Conservation (phyloP, 495 filamentous ascomycete species). For the Aspergillus taichungensis region DNA sequence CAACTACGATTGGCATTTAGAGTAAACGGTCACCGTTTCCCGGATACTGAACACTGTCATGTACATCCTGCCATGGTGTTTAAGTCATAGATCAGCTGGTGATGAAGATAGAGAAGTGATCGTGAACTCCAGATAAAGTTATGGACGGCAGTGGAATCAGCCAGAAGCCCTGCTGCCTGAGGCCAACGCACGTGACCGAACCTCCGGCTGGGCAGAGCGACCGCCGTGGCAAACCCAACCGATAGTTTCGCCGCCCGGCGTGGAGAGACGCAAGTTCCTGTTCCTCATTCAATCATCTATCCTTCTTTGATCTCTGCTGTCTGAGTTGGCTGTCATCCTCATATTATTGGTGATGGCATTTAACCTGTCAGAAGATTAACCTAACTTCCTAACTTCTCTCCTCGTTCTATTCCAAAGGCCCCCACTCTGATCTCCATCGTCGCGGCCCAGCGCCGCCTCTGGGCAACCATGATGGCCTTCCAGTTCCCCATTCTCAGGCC, state of each 20-base stretch:
- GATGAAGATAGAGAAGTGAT: too few relatives aligned
- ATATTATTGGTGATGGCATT: slow-evolving; percentile 22
- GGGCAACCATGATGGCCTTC: slow-evolving; percentile 40
- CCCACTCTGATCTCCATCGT: slow-evolving; percentile 6
- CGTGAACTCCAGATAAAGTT: too few relatives aligned
- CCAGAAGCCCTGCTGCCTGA: too few relatives aligned
- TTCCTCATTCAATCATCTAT: slow-evolving; percentile 9
- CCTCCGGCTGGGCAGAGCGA: slow-evolving; percentile 14
- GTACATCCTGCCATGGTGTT: too few relatives aligned
- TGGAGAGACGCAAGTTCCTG: not conserved
- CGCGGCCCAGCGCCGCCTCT: slow-evolving; percentile 37
- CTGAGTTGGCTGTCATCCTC: slow-evolving; percentile 2
- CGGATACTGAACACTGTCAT: too few relatives aligned
- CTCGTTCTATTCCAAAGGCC: not conserved
- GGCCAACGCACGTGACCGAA: too few relatives aligned
- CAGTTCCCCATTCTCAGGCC: slow-evolving; percentile 33
- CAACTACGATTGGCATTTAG: too few relatives aligned
- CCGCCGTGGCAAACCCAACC: slow-evolving; percentile 19
- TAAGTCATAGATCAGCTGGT: too few relatives aligned
- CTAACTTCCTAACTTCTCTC: slow-evolving; percentile 3
- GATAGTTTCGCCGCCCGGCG: too few relatives aligned
- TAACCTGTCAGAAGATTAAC: slow-evolving; percentile 9
- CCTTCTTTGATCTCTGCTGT: slow-evolving; percentile 1
- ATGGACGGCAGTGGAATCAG: too few relatives aligned
- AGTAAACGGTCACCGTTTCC: too few relatives aligned